A percentile compares a stretch with the other conserved stretches of the same genome.
phyloP scores from a whole-genome alignment of 345 rosid species.

The Gossypium thurberi region DNA sequence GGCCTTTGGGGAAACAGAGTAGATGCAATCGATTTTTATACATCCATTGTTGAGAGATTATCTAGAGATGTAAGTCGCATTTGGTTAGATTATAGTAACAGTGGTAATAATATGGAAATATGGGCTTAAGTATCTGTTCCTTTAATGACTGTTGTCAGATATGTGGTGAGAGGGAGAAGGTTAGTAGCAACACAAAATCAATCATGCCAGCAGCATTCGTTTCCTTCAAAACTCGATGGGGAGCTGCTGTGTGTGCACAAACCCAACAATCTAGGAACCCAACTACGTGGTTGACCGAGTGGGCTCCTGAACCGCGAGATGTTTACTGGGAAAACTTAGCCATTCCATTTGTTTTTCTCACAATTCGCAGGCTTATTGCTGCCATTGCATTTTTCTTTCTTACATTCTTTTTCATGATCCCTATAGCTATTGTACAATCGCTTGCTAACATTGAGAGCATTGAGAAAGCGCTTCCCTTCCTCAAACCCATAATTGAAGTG shows the following conservation, averaged over 20 bases:
- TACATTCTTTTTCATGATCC: constrained; percentile 95
- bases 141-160: constrained; percentile 41
- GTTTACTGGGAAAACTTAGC: constrained; percentile 82
- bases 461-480: constrained; percentile 77
- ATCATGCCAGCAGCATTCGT: constrained; percentile 81
- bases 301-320: constrained; percentile 96
- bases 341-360: constrained; percentile 77
- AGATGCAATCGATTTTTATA: constrained; percentile 70
- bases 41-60: constrained; percentile 51
- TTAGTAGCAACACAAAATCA: constrained; percentile 38
- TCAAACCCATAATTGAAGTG: constrained; percentile 71
- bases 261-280: constrained; percentile 92
- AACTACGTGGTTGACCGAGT: constrained; percentile 79
- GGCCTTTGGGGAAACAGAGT: constrained; percentile 61
- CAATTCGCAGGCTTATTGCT: constrained; percentile 60
- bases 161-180: constrained; percentile 48
- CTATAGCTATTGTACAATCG: constrained; percentile 84
- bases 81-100: neutral
- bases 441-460: constrained; percentile 90
- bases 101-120: neutral
- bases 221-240: constrained; percentile 89
- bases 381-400: constrained; percentile 78
- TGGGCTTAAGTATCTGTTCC: neutral
- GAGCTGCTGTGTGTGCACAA: constrained; percentile 86
- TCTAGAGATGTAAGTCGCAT: constrained; percentile 44